Percentiles rank a stretch among this genome's conserved stretches.
Evolutionary conservation across 2,329 filamentous ascomycete genomes (phyloP).

Genomic region (Aspergillus vadensis): DNA sequence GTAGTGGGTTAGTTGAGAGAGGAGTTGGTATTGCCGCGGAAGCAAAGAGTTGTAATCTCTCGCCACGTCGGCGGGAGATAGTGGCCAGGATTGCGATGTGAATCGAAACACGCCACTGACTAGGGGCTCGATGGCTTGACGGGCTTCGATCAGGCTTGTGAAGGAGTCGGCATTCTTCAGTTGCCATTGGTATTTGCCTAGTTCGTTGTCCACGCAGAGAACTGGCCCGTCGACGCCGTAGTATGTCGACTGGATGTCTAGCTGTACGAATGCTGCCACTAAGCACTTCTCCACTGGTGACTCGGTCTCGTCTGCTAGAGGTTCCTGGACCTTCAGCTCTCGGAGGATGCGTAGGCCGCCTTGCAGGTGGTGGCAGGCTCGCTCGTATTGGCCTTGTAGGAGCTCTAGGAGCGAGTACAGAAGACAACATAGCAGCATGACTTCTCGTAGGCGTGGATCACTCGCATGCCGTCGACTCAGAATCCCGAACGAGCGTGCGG

Average conservation of each 20-base stretch:
- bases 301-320: background rate
- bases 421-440: slow-evolving; percentile 9
- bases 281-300: slow-evolving; percentile 3
- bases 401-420: slow-evolving; percentile 7
- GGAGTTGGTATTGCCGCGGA: background rate
- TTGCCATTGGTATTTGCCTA: background rate
- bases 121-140: slow-evolving; percentile 1
- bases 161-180: background rate
- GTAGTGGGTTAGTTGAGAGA: background rate
- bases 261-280: slow-evolving; percentile 3
- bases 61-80: background rate
- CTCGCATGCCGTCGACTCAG: background rate
- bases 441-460: background rate
- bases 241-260: slow-evolving; percentile 6
- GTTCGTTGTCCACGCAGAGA: background rate
- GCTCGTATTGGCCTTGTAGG: background rate
- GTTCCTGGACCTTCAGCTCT: background rate
- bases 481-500: background rate
- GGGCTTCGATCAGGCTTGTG: background rate
- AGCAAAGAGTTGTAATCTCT: background rate
- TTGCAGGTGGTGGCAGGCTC: slow-evolving; percentile 7
- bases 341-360: slow-evolving; percentile 1
- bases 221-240: background rate
- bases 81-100: background rate
- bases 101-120: background rate